Percentiles rank a stretch among this genome's conserved stretches.
Evolutionary conservation across 164 flowering plant species (phyloP).

Genomic region (Chimonanthus salicifolius): DNA sequence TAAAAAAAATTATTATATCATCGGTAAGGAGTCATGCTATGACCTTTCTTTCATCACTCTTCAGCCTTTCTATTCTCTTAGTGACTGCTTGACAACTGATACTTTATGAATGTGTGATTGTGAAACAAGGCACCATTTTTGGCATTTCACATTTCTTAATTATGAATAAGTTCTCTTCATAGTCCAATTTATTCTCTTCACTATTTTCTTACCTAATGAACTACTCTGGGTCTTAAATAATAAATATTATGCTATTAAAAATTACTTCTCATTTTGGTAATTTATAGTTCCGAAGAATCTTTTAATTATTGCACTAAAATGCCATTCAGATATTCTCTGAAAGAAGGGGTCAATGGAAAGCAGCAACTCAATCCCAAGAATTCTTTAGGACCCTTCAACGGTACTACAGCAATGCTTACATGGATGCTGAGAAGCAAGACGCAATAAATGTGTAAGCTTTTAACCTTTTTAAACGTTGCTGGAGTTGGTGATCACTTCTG

Average conservation of each 20-base stretch:
- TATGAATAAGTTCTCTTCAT: no score
- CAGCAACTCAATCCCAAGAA: constrained; percentile 86
- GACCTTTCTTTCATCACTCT: no score
- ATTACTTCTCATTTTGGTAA: not conserved
- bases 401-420: constrained; percentile 77
- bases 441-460: constrained; percentile 85
- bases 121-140: no score
- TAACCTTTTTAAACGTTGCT: not conserved
- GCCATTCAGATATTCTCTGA: constrained; percentile 70
- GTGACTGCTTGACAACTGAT: no score
- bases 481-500: not conserved
- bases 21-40: no score
- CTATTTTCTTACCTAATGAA: not conserved
- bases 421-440: constrained; percentile 94
- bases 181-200: not conserved
- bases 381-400: constrained; percentile 82
- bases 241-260: no score
- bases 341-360: constrained; percentile 92
- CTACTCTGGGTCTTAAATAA: not conserved
- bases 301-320: not conserved
- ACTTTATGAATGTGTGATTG: no score
- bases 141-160: no score
- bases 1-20: no score
- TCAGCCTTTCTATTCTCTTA: no score
- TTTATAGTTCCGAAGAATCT: not conserved